Evolutionary conservation across 2,329 filamentous ascomycete genomes (phyloP).

Genomic region (Colletotrichum cuscutae): DNA sequence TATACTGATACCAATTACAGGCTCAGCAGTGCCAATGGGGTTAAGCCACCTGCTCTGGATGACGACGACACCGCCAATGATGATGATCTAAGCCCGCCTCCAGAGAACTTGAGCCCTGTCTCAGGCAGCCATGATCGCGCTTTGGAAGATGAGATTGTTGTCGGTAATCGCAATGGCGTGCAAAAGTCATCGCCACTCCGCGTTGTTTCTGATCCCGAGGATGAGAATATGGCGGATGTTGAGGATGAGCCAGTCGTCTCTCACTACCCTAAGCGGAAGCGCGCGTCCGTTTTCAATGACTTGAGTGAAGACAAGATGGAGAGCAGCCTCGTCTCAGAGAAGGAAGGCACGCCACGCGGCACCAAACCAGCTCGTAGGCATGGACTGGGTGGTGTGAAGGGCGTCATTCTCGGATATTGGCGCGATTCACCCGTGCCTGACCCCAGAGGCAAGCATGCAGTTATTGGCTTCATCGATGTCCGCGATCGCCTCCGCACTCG

Average conservation of each 20-base stretch:
- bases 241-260: constrained; percentile 51
- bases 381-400: constrained; percentile 50
- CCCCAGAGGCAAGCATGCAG: constrained; percentile 63
- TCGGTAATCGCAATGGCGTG: constrained; percentile 53
- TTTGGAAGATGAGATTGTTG: constrained; percentile 64
- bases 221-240: constrained; percentile 55
- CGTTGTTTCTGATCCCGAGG: constrained; percentile 51
- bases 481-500: constrained; percentile 69
- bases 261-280: constrained; percentile 66
- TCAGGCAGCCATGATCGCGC: constrained; percentile 53
- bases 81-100: constrained; percentile 56
- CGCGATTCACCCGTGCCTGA: constrained; percentile 64
- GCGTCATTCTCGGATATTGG: constrained; percentile 68
- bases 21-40: constrained; percentile 35
- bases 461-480: constrained; percentile 72
- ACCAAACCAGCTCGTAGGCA: constrained; percentile 34
- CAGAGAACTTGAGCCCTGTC: constrained; percentile 51
- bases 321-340: constrained; percentile 44
- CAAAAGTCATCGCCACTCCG: constrained; percentile 49
- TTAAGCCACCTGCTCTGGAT: constrained; percentile 38
- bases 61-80: constrained; percentile 51
- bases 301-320: constrained; percentile 60
- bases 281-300: constrained; percentile 56
- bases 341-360: constrained; percentile 35
- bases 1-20: constrained; percentile 26